Percentiles rank a stretch among this genome's conserved stretches.
Evolutionary conservation across 495 filamentous ascomycete species (phyloP).

Genomic region (Haplographium delicatum): DNA sequence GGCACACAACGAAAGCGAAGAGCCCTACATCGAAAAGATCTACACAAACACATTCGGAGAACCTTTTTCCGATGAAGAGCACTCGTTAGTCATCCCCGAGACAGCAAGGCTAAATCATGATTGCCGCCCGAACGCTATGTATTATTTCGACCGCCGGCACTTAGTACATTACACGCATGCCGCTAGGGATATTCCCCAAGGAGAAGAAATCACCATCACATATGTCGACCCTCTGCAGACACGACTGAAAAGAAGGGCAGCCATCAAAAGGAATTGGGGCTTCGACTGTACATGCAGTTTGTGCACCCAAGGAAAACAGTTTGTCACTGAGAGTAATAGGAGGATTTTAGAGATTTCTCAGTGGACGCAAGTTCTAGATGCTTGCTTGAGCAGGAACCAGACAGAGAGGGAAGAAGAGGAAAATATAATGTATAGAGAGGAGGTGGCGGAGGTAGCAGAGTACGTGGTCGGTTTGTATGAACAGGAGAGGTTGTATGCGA

Average conservation of each 20-base stretch:
- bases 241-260: background rate
- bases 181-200: conserved; percentile 11
- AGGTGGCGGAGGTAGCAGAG: conserved; percentile 20
- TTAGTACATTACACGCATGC: conserved; percentile 19
- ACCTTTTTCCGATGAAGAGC: conserved; percentile 15
- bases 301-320: background rate
- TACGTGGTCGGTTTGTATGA: conserved; percentile 24
- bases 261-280: conserved; percentile 13
- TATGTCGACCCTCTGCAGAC: conserved; percentile 19
- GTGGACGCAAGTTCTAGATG: background rate
- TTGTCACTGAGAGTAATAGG: background rate
- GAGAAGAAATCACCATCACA: conserved; percentile 21
- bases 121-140: conserved; percentile 22
- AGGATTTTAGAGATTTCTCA: conserved; percentile 4
- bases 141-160: conserved; percentile 10
- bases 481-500: conserved; percentile 26
- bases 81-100: conserved; percentile 18
- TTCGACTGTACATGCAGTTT: conserved; percentile 17
- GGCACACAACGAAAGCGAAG: conserved; percentile 9
- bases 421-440: background rate
- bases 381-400: background rate
- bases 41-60: conserved; percentile 21
- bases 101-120: conserved; percentile 23
- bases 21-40: conserved; percentile 12
- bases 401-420: background rate